A percentile compares a stretch with the other conserved stretches of the same genome.
These are phyloP conservation scores for Trichothecium roseum DNA, from an alignment of 2,329 filamentous ascomycete species.

Conservation along the genomic window DNA sequence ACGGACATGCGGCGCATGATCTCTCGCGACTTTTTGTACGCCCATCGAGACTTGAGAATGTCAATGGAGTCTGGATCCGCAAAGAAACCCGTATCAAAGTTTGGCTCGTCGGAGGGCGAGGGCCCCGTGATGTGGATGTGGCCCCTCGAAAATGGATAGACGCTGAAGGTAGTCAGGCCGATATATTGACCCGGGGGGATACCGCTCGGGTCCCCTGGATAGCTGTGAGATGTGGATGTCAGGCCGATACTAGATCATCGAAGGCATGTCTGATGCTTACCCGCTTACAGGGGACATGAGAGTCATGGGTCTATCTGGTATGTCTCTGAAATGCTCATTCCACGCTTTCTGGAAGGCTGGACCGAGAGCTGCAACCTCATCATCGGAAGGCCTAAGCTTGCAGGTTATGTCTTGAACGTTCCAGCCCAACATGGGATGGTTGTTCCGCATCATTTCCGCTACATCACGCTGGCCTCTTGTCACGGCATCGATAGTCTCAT, in stretches of 20 bases:
- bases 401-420: conserved; percentile 41
- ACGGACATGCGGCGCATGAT: conserved; percentile 45
- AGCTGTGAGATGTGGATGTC: conserved; percentile 10
- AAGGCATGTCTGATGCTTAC: too few species aligned
- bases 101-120: conserved; percentile 28
- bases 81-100: conserved; percentile 50
- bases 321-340: conserved; percentile 34
- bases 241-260: too few species aligned
- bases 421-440: conserved; percentile 38
- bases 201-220: conserved; percentile 24
- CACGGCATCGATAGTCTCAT: conserved; percentile 29
- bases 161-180: conserved; percentile 38
- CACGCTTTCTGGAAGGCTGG: conserved; percentile 37
- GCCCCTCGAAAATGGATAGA: conserved; percentile 51
- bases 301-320: conserved; percentile 29
- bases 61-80: conserved; percentile 43
- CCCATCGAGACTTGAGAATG: conserved; percentile 50
- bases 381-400: conserved; percentile 39
- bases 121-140: conserved; percentile 47
- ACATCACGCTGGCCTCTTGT: too few species aligned
- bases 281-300: conserved; percentile 24
- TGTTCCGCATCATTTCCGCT: conserved; percentile 28
- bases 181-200: conserved; percentile 34
- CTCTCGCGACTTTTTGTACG: conserved; percentile 56
- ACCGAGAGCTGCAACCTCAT: conserved; percentile 37